A percentile compares a stretch with the other conserved stretches of the same genome.
Evolutionary conservation across 805 yeast species (phyloP).

Genomic region (Candida nitratophila): DNA sequence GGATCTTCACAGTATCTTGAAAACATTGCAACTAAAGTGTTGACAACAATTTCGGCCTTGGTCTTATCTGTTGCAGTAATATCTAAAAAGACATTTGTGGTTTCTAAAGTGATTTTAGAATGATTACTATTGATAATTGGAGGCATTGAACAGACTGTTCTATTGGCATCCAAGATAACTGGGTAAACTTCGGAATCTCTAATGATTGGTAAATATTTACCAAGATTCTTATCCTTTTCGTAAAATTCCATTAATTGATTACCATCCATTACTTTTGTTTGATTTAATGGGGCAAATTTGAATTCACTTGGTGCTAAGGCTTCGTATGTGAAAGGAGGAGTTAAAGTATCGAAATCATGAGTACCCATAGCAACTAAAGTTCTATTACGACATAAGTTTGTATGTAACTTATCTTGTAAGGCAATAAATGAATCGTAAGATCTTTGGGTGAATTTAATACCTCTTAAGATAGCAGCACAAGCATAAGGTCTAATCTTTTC

Average conservation of each 20-base stretch:
- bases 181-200: slow-evolving; percentile 87
- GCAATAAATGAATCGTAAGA: slow-evolving; percentile 92
- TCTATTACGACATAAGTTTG: slow-evolving; percentile 95
- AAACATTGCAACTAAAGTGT: slow-evolving; percentile 93
- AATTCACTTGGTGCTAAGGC: slow-evolving; percentile 76
- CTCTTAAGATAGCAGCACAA: slow-evolving; percentile 88
- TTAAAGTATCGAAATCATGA: slow-evolving; percentile 79
- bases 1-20: slow-evolving; percentile 76
- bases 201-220: slow-evolving; percentile 83
- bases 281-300: slow-evolving; percentile 70
- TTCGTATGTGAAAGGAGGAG: slow-evolving; percentile 81
- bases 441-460: slow-evolving; percentile 73
- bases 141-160: slow-evolving; percentile 84
- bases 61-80: slow-evolving; percentile 94
- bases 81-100: slow-evolving; percentile 86
- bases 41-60: slow-evolving; percentile 86
- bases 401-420: slow-evolving; percentile 91
- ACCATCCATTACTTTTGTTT: slow-evolving; percentile 64
- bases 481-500: slow-evolving; percentile 82
- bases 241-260: slow-evolving; percentile 80
- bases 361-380: slow-evolving; percentile 98
- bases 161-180: slow-evolving; percentile 71
- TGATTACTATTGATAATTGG: slow-evolving; percentile 93
- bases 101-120: slow-evolving; percentile 79
- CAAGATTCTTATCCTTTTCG: slow-evolving; percentile 83